Conservation (phyloP, 805 yeast genomes). For the Pichia membranifaciens region DNA sequence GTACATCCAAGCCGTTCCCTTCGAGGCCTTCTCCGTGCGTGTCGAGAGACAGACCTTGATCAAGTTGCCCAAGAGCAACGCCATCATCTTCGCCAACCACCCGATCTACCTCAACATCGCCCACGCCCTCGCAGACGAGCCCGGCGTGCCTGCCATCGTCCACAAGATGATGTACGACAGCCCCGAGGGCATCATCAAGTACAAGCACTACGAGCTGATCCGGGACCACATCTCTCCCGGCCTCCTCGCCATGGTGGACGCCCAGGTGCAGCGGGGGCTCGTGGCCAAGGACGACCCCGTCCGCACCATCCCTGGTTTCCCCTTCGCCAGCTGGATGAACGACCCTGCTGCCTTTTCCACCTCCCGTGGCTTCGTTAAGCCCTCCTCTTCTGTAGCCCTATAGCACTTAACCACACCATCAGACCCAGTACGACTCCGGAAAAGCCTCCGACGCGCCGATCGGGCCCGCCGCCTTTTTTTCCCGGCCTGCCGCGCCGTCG, state of each 20-base stretch:
- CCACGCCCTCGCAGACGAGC: constrained; percentile 43
- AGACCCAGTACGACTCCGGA: too few relatives aligned
- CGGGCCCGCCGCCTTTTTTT: too few relatives aligned
- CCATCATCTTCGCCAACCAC: constrained; percentile 23
- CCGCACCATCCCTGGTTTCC: background rate
- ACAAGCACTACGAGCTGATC: constrained; percentile 38
- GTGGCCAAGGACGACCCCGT: background rate
- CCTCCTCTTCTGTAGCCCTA: too few relatives aligned
- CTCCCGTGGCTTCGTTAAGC: background rate
- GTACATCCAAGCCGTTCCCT: constrained; percentile 31
- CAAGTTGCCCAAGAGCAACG: constrained; percentile 37
- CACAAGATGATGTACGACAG: constrained; percentile 41
- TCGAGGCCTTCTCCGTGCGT: constrained; percentile 38
- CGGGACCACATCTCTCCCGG: constrained; percentile 35
- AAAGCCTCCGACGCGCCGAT: background rate
- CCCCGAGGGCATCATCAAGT: constrained; percentile 40
- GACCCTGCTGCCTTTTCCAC: too few relatives aligned
- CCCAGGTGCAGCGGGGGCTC: background rate
- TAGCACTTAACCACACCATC: too few relatives aligned
- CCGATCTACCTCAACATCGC: constrained; percentile 33
- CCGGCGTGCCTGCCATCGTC: constrained; percentile 38
- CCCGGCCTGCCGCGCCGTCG: too few relatives aligned
- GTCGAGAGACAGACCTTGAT: constrained; percentile 45
- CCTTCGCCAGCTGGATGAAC: background rate
- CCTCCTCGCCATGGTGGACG: background rate